Base-by-base conservation (phyloP, 2,329 filamentous ascomycete genomes). In the Neofusicoccum laricinum region DNA sequence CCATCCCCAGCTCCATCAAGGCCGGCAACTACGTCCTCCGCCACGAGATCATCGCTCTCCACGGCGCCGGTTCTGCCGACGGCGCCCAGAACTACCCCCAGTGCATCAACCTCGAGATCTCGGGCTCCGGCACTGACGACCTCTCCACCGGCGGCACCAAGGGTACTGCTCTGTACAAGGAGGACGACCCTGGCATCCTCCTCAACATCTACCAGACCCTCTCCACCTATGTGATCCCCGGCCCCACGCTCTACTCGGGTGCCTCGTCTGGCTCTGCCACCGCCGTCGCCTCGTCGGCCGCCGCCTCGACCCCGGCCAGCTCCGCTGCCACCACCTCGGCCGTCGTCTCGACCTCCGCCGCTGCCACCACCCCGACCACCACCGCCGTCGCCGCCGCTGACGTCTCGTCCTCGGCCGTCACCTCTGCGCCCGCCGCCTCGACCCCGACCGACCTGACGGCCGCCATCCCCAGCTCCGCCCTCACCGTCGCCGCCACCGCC, bases 1-100 rank as follows among this genome's bases (percentile, higher is more conserved):
- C 77, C 64, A 84, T 88, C 63, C 85, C 85, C 10, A 68, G 74
- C 10, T 81, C 80, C 66, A 79, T 88, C 61, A 80, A 79, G 40
- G 73, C 83, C 5, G 86, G 86, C 19, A 80, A 86, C 70, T 88
- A 88, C 71, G 82, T 88, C 64, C 79, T 87, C 11, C 82, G 86
- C 17, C 83, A 85, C 62, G 86, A 88, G 77, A 80, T 85, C 61
- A 82, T 89, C 59, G 87, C 84, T 25, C 84, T 89, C 59, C 87
- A 89, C 78, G 77, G 77, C 34, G 83, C 78, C 14, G 78, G 75
- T 3, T 68, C 72, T 43, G 61, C 76, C 15, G 79, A 78, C 63
- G 82, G 79, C 36, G 78, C 79, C 19, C 77, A 82, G 68, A 76
- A 77, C 69, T 81, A 82, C 71, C 80, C 79, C 32, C 75, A 74